Percentiles rank a stretch among this genome's conserved stretches.
Conservation (phyloP, 2,329 filamentous ascomycete species). For the Colletotrichum filicis region DNA sequence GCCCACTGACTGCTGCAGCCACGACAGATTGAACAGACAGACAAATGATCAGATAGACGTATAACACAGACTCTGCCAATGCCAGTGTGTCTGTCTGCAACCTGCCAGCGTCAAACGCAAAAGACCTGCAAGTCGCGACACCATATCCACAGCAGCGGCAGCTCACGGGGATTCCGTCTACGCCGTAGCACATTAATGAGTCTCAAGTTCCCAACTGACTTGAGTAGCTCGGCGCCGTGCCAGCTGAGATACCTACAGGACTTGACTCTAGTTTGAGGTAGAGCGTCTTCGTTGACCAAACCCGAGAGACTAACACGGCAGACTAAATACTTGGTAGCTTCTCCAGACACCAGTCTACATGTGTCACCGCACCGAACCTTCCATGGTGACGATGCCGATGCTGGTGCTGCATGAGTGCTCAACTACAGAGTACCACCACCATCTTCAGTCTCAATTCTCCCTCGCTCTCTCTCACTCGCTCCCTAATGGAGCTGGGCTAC, state of each 20-base stretch:
- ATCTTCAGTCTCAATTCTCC: background rate
- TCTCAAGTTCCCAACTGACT: background rate
- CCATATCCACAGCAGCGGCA: slow-evolving; percentile 1
- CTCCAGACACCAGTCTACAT: background rate
- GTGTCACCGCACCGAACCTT: background rate
- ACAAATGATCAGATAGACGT: background rate
- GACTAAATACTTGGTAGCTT: background rate
- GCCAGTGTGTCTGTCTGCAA: background rate
- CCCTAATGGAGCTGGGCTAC: background rate
- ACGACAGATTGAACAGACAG: background rate
- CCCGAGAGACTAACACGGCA: background rate
- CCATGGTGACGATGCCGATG: background rate
- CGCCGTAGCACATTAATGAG: background rate
- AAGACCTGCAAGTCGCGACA: slow-evolving; percentile 5
- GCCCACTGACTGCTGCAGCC: slow-evolving; percentile 14
- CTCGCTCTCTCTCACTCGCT: background rate
- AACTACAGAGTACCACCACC: background rate
- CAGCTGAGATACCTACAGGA: background rate
- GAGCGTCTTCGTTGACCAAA: background rate
- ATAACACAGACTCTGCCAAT: slow-evolving; percentile 5
- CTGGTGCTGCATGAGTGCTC: background rate
- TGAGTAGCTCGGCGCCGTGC: background rate
- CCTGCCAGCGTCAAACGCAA: slow-evolving; percentile 8
- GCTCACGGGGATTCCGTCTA: slow-evolving; percentile 2
- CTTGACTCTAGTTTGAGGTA: background rate